Percentiles rank a stretch among this genome's conserved stretches.
Evolutionary conservation across 2,329 filamentous ascomycete species (phyloP).

Genomic region (Diplodia corticola): DNA sequence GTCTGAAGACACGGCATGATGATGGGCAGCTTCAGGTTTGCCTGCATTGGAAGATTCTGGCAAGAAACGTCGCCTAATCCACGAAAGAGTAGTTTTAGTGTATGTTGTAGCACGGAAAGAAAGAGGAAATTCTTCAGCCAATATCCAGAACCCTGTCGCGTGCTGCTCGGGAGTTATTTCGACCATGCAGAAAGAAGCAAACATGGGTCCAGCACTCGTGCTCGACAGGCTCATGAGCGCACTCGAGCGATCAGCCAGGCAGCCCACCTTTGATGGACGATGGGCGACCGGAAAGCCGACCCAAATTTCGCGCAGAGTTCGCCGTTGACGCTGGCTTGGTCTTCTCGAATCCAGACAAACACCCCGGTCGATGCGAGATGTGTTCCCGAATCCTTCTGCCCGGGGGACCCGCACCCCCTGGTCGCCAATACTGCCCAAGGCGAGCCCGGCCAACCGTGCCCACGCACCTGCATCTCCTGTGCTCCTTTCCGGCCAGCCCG

Average conservation of each 20-base stretch:
- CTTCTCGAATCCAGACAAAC: background rate
- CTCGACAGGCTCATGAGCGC: too few species aligned
- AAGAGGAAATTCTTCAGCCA: background rate
- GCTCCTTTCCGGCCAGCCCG: background rate
- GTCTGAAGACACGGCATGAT: conserved; percentile 6
- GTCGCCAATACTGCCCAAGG: background rate
- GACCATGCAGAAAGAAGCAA: background rate
- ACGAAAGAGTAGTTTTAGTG: conserved; percentile 17
- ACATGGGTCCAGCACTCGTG: too few species aligned
- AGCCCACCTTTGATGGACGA: background rate
- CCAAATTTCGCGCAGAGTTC: background rate
- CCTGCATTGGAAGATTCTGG: conserved; percentile 1
- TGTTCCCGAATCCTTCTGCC: background rate
- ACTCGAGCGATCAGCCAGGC: too few species aligned
- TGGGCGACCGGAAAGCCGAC: background rate
- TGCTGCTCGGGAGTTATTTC: background rate
- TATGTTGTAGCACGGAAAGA: conserved; percentile 8
- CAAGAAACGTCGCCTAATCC: conserved; percentile 7
- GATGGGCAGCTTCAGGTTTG: background rate
- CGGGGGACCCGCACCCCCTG: background rate
- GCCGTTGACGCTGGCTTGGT: background rate
- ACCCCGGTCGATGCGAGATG: background rate
- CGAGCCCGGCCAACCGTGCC: too few species aligned
- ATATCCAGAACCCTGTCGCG: background rate
- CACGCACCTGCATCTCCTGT: background rate